These are phyloP conservation scores for Zhuliangozyma parablackwelliae DNA, from an alignment of 1,139 yeast genomes.

Conservation along the genomic window DNA sequence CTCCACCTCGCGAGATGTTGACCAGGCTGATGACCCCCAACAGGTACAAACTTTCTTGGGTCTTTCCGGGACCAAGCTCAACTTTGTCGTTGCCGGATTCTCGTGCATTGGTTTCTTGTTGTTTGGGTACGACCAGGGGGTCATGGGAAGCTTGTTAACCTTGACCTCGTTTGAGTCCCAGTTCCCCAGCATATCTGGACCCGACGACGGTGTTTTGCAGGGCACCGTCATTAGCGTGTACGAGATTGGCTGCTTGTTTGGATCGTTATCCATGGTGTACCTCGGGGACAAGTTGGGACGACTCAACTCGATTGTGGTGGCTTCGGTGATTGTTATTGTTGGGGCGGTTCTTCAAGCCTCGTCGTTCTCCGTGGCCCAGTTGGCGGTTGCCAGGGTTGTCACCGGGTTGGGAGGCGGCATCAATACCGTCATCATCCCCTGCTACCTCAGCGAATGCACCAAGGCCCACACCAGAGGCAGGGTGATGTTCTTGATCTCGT, in stretches of 20 bases:
- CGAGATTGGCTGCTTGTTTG: slow-evolving; percentile 34
- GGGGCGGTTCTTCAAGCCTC: slow-evolving; percentile 37
- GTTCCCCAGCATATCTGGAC: slow-evolving; percentile 33
- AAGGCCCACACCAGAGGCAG: slow-evolving; percentile 32
- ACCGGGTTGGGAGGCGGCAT: slow-evolving; percentile 42
- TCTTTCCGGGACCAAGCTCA: slow-evolving; percentile 21
- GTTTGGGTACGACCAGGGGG: slow-evolving; percentile 50
- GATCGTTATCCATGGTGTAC: slow-evolving; percentile 31
- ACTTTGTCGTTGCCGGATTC: slow-evolving; percentile 22
- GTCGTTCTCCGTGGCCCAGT: slow-evolving; percentile 28
- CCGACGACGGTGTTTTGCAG: slow-evolving; percentile 21
- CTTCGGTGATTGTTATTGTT: slow-evolving; percentile 27
- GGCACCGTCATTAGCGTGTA: slow-evolving; percentile 33
- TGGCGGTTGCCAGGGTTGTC: slow-evolving; percentile 38
- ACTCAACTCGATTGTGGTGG: slow-evolving; percentile 26
- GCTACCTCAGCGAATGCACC: slow-evolving; percentile 36
- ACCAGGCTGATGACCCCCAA: slow-evolving; percentile 7
- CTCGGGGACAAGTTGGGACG: slow-evolving; percentile 35
- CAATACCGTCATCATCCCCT: slow-evolving; percentile 36
- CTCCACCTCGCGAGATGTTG: too few species aligned
- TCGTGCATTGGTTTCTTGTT: slow-evolving; percentile 31
- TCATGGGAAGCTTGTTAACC: slow-evolving; percentile 44
- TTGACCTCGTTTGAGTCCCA: slow-evolving; percentile 32
- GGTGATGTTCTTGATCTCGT: slow-evolving; percentile 33
- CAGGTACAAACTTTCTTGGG: slow-evolving; percentile 19